Conservation (phyloP, 176 grass and related monocot genomes). For the Oryza officinalis region DNA sequence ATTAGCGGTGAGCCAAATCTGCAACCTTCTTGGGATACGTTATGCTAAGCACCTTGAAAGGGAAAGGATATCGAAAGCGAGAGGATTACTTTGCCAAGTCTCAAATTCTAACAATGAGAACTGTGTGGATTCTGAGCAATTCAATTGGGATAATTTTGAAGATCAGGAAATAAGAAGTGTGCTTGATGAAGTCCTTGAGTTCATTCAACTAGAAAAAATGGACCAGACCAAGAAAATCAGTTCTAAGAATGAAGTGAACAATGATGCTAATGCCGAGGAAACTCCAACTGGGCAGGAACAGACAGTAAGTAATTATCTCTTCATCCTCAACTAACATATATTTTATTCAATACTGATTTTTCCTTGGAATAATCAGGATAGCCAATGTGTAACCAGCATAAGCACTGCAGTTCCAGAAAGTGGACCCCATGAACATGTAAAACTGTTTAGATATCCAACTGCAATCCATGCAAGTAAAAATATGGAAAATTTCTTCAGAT, state of each 20-base stretch:
- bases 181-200: slow-evolving; percentile 77
- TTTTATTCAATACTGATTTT: background rate
- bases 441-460: slow-evolving; percentile 35
- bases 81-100: slow-evolving; percentile 15
- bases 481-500: slow-evolving; percentile 9
- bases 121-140: slow-evolving; percentile 40
- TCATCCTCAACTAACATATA: slow-evolving; percentile 17
- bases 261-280: slow-evolving; percentile 20
- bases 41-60: slow-evolving; percentile 58
- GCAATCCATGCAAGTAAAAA: slow-evolving; percentile 34
- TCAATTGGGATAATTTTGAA: slow-evolving; percentile 81
- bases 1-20: slow-evolving; percentile 61
- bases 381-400: slow-evolving; percentile 25
- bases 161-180: slow-evolving; percentile 74
- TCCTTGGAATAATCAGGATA: slow-evolving; percentile 38
- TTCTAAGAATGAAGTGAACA: slow-evolving; percentile 35
- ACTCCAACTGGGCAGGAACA: slow-evolving; percentile 33
- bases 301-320: slow-evolving; percentile 44
- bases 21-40: slow-evolving; percentile 69
- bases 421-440: slow-evolving; percentile 25
- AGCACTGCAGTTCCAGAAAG: slow-evolving; percentile 35
- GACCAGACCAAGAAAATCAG: slow-evolving; percentile 50
- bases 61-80: slow-evolving; percentile 42
- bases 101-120: slow-evolving; percentile 35
- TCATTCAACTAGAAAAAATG: slow-evolving; percentile 70